Percentiles rank a stretch among this genome's conserved stretches.
Conservation (phyloP, 2,329 filamentous ascomycete genomes). For the Talaromyces pinophilus region DNA sequence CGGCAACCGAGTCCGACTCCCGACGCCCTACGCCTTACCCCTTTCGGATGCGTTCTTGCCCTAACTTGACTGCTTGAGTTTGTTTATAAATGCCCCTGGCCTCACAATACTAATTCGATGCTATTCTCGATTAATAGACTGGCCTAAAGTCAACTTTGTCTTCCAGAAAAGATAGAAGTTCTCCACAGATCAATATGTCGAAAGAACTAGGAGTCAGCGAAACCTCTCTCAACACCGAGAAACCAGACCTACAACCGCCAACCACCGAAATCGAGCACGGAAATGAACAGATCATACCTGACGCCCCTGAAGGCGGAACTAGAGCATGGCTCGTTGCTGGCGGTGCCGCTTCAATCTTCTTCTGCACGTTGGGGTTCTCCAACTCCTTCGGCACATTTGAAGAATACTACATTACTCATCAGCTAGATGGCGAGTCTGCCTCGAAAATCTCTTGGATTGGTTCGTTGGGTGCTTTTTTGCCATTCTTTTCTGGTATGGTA, state of each 20-base stretch:
- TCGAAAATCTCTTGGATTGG: conserved; percentile 50
- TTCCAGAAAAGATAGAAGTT: not conserved
- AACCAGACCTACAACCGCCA: not conserved
- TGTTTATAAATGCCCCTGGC: not conserved
- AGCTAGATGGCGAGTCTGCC: conserved; percentile 33
- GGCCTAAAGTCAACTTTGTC: no score
- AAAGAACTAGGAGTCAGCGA: not conserved
- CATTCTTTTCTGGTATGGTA: conserved; percentile 45
- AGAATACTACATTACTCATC: conserved; percentile 46
- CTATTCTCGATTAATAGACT: not conserved
- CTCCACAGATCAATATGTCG: not conserved
- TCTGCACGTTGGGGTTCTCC: conserved; percentile 45
- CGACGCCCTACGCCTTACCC: not conserved
- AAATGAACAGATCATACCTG: conserved; percentile 20
- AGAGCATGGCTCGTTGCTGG: conserved; percentile 34
- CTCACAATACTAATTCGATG: not conserved
- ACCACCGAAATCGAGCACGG: not conserved
- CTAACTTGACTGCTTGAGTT: not conserved
- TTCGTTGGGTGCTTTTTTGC: conserved; percentile 46
- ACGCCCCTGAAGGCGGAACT: conserved; percentile 33
- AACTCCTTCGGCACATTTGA: conserved; percentile 52
- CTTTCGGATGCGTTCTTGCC: conserved; percentile 4
- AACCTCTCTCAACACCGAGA: not conserved
- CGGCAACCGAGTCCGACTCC: conserved; percentile 20
- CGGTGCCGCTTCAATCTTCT: conserved; percentile 35